Evolutionary conservation across 305 asterid species (phyloP), one percentile per base, ranked within the genome.

Genomic region (Fraxinus xanthoxyloides): DNA sequence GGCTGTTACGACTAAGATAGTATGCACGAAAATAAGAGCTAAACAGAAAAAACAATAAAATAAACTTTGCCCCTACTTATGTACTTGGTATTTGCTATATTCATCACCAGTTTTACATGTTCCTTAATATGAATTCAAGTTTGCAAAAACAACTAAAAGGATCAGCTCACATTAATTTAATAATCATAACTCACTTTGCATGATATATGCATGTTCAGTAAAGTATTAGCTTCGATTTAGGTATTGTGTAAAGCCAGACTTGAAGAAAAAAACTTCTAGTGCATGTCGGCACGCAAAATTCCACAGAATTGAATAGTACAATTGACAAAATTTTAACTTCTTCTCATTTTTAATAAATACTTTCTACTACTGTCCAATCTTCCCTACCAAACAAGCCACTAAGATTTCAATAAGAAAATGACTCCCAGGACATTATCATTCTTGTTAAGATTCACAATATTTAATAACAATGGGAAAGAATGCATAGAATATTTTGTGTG

Each of bases 21-120:
- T 72, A 85, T 81, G 84, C 87, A 85, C 21, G 46, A 28, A 28
- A 46, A 61, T 61, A 61, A 61, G 70, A 21, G 70, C 70, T 2
- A 0, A 61, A 21, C 3, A 0, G 69, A 7, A 2, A 1, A 59
- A 59, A 61, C 70, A 61, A 61, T 61, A 23, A 59, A 61, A 24
- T 23, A 61, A 61, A 4, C 59, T 7, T 48, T 15, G 7, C 59
- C 59, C 59, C n/a, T 43, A 12, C 17, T 12, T 43, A 12, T 43
- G 54, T 3, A 43, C 54, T 4, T 15, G n/a, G 7, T 15, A 48
- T 15, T 13, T 19, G 30, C 70, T 59, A 21, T 23, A 61, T 59
- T 59, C 31, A 21, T 56, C 67, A 56, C 23, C 67, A 61, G 13
- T 2, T 21, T 23, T 61, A 61, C 69, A 59, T 59, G 30, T 23